These are phyloP conservation scores for Stachybotrys chlorohalonatus DNA, from an alignment of 2,329 filamentous ascomycete genomes.

Conservation along the genomic window DNA sequence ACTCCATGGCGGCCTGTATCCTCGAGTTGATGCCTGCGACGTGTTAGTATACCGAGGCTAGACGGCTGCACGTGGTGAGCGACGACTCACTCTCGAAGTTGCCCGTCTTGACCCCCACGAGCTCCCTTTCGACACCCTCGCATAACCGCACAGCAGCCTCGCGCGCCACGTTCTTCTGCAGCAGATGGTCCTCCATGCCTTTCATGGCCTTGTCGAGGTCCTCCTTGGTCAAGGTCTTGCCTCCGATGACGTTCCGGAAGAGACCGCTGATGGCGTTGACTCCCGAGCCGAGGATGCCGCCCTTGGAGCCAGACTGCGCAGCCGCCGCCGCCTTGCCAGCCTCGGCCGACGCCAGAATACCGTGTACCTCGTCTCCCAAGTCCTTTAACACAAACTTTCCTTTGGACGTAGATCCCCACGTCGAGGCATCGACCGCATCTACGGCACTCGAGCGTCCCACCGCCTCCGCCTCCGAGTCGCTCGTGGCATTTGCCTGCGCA, in stretches of 20 bases:
- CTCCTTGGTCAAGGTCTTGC: conserved; percentile 80
- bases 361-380: conserved; percentile 85
- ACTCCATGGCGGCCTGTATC: conserved; percentile 81
- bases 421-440: conserved; percentile 66
- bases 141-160: conserved; percentile 89
- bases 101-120: conserved; percentile 83
- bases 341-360: conserved; percentile 71
- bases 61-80: not conserved
- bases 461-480: conserved; percentile 42
- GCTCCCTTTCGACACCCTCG: conserved; percentile 81
- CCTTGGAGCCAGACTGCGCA: conserved; percentile 37
- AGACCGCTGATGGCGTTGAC: conserved; percentile 78
- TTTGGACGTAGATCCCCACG: conserved; percentile 80
- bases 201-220: conserved; percentile 90
- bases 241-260: conserved; percentile 90
- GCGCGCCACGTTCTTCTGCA: conserved; percentile 92
- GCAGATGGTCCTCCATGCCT: conserved; percentile 88
- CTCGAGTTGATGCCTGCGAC: conserved; percentile 62
- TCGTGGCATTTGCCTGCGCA: conserved; percentile 43
- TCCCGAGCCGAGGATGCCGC: conserved; percentile 67
- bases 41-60: not conserved
- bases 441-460: conserved; percentile 48
- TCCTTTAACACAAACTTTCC: conserved; percentile 93
- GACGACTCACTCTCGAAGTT: conserved; percentile 63
- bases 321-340: conserved; percentile 44